Evolutionary conservation across 148 eudicot genomes (phyloP), one percentile per base, ranked within the genome.

Genomic region (Amaranthus cruentus): DNA sequence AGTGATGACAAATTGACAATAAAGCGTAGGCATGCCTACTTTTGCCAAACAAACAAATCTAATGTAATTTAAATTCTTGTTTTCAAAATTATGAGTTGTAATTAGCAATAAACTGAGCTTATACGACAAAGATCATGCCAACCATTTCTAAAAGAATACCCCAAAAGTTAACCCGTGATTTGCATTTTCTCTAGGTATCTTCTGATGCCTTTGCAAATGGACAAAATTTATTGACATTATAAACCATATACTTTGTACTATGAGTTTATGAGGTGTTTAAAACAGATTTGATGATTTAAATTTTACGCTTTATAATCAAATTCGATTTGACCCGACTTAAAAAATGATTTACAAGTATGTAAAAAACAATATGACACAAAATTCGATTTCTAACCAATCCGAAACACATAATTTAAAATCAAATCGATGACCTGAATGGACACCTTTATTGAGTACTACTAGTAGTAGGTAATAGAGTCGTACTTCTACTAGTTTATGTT

Each of bases 41-140:
- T 66, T 8, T 51, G 4, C 11, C 46, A 54, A 64, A 46, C 48
- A 42, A 69, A 54, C 7, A 42, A 52, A 69, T n/a, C 42, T 67
- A 49, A 43, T 63, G 38, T 28, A 28, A 28, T 28, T 28, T 42
- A 9, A 10, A 55, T 9, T 5, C 21, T n/a, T 56, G 18, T 56
- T 56, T 5, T 4, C 60, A 15, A 13, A 56, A 56, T 56, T 21
- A 56, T 14, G 60, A 56, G 10, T 56, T 3, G 60, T 13, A 13
- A 3, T 6, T 9, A 3, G 10, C 11, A 54, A 54, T 9, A 49
- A 66, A 48, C 54, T 18, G 55, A n/a, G 49, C 3, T 47, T 15
- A 44, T 48, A 70, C 28, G 63, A 70, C 73, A 70, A 70, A 70
- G 38, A 55, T 69, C 28, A 53, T 7, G 4, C 38, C 66, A 43